Evolutionary conservation across 495 filamentous ascomycete species (phyloP), one percentile per base, ranked within the genome.

Genomic region (Trichoderma parareesei): DNA sequence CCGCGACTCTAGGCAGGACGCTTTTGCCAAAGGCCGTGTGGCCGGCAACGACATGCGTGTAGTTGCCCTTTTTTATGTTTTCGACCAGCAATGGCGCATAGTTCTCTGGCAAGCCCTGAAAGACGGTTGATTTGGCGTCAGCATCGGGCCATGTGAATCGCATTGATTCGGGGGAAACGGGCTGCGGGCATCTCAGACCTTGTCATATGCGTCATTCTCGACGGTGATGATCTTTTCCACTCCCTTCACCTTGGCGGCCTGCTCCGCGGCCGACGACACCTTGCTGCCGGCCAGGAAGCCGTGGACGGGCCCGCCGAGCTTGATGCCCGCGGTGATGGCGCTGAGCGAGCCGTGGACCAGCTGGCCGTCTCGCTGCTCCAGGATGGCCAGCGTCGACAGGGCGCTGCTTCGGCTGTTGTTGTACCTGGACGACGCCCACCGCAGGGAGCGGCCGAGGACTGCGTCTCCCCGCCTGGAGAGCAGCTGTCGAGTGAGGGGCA

Each of bases 1-100:
- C 94, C n/a, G 95, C 92, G 3, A 97, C 88, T 49, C 94, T 88
- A n/a, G 94, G 94, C 77, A 98, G 82, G 44, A 98, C 77, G 74
- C 88, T 92, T 85, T 98, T 98, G 66, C 95, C 94, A 74, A 98
- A 98, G 7, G 94, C 95, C 18, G 93, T 95, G 81, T 97, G 91
- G 46, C 88, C 89, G 35, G 88, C 88, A 64, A 98, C 81, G 62
- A 98, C 84, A 73, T 98, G 94, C 66, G 93, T 96, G 77, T 87
- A 97, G 67, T 86, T 88, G 66, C 89, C 90, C 71, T 92, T 91
- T 82, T 96, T 94, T 76, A 98, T 90, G 76, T 97, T 98, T 76
- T 97, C 92, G 37, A 90, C 90, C 20, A 98, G 82, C 38, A 98
- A 79, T 46, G 92, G 90, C n/a, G 93, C 93, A 71, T 82, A 98